A percentile compares a stretch with the other conserved stretches of the same genome.
Evolutionary conservation across 2,329 filamentous ascomycete species (phyloP).

Genomic region (Aureobasidium uvarum): DNA sequence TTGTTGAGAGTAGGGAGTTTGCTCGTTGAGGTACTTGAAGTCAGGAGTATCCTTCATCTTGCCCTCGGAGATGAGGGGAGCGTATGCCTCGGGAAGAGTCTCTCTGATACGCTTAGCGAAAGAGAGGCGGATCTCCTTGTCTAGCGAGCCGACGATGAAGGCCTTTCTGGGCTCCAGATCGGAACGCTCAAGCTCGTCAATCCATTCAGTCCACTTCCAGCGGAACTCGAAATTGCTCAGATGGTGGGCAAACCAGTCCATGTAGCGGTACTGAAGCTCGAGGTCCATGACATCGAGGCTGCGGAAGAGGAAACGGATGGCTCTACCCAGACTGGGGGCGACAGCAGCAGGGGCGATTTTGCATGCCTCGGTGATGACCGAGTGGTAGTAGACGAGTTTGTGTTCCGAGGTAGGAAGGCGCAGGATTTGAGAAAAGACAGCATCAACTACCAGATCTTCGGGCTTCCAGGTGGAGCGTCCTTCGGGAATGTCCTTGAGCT

Average conservation of each 20-base stretch:
- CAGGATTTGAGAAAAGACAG: constrained; percentile 92
- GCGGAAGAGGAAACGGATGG: constrained; percentile 87
- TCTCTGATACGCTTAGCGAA: constrained; percentile 96
- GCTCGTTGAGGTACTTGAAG: constrained; percentile 80
- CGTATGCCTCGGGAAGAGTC: constrained; percentile 81
- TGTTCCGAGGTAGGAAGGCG: constrained; percentile 83
- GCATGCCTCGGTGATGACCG: constrained; percentile 89
- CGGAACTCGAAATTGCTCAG: constrained; percentile 98
- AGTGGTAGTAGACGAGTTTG: constrained; percentile 95
- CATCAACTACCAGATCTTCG: constrained; percentile 95
- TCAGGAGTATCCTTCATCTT: constrained; percentile 96
- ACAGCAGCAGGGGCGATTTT: constrained; percentile 96
- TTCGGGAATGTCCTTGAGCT: constrained; percentile 65
- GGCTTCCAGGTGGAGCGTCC: constrained; percentile 88
- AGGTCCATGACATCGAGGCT: constrained; percentile 80
- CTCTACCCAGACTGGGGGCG: constrained; percentile 86
- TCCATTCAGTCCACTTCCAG: constrained; percentile 99
- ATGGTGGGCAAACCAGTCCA: constrained; percentile 98
- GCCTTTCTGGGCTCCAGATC: constrained; percentile 84
- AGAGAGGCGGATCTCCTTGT: constrained; percentile 95
- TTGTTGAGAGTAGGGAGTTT: constrained; percentile 76
- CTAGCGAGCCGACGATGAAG: constrained; percentile 84
- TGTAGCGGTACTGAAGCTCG: constrained; percentile 80
- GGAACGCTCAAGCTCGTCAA: constrained; percentile 76
- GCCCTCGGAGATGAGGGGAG: constrained; percentile 73